Conservation (phyloP, 768 basidiomycete species). For the Phylloporus arenicola region DNA sequence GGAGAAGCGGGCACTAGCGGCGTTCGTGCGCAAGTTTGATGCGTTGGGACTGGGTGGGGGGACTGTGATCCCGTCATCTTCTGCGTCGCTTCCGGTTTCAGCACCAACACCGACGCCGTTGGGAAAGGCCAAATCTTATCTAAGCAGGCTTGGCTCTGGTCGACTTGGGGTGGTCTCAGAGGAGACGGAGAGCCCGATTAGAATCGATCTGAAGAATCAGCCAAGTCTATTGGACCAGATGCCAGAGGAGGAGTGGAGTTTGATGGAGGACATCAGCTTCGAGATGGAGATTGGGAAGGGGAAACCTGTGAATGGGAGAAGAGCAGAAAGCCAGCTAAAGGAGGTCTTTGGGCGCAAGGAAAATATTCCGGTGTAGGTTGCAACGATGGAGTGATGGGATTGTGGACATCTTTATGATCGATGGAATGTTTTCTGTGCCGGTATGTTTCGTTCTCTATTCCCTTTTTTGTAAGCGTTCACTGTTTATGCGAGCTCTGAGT, state of each 20-base stretch:
- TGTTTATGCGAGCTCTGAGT: background rate
- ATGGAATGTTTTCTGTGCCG: conserved; percentile 6
- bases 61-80: conserved; percentile 28
- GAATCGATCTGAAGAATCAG: conserved; percentile 41
- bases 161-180: conserved; percentile 24
- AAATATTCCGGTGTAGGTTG: conserved; percentile 17
- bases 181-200: conserved; percentile 47
- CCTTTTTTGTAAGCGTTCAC: conserved; percentile 1
- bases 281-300: conserved; percentile 34
- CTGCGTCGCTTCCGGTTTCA: conserved; percentile 4
- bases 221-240: conserved; percentile 56
- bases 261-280: conserved; percentile 48
- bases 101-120: conserved; percentile 1
- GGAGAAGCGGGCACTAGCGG: conserved; percentile 69
- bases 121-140: conserved; percentile 48
- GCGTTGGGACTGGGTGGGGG: conserved; percentile 52
- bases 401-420: background rate
- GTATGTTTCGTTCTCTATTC: background rate
- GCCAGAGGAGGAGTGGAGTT: conserved; percentile 50
- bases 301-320: conserved; percentile 25
- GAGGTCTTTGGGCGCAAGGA: conserved; percentile 27
- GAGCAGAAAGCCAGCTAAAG: conserved; percentile 29
- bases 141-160: conserved; percentile 30
- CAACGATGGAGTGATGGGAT: background rate
- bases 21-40: conserved; percentile 82